Evolutionary conservation across 352 stramenopile genomes (phyloP).

Genomic region (Globisporangium sylvaticum): DNA sequence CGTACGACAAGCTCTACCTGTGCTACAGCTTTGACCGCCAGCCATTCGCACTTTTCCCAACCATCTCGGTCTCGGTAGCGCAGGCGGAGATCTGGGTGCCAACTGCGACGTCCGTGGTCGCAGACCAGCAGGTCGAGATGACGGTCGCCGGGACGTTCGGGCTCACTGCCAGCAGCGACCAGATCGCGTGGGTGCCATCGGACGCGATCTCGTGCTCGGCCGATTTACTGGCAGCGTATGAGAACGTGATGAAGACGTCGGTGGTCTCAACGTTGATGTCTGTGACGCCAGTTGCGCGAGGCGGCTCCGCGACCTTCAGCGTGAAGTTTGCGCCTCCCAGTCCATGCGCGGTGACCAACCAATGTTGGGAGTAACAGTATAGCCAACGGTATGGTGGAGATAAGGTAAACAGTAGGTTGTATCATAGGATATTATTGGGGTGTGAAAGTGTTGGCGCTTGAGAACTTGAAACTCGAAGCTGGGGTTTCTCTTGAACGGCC

Average conservation of each 20-base stretch:
- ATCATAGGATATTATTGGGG: no score
- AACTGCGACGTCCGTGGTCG: constrained; percentile 42
- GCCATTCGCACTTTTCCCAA: constrained; percentile 46
- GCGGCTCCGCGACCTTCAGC: constrained; percentile 29
- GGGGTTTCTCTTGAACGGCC: no score
- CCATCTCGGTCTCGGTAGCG: constrained; percentile 29
- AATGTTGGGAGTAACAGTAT: no score
- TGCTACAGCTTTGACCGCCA: constrained; percentile 69
- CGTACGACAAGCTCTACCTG: constrained; percentile 35
- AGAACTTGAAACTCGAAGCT: no score
- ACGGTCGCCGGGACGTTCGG: constrained; percentile 54
- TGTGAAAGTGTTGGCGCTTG: no score
- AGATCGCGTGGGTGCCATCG: constrained; percentile 59
- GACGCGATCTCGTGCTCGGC: constrained; percentile 36
- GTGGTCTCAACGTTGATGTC: constrained; percentile 29
- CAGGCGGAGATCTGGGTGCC: constrained; percentile 55
- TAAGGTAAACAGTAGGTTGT: no score
- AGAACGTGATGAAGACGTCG: constrained; percentile 35
- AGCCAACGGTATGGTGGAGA: no score
- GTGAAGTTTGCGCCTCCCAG: no score
- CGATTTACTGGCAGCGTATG: constrained; percentile 26
- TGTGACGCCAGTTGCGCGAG: constrained; percentile 26
- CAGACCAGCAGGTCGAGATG: constrained; percentile 33
- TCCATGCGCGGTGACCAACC: no score
- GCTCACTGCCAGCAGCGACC: constrained; percentile 45